A percentile compares a stretch with the other conserved stretches of the same genome.
Evolutionary conservation across 768 basidiomycete genomes (phyloP).

Genomic region (Pisolithus marmoratus): DNA sequence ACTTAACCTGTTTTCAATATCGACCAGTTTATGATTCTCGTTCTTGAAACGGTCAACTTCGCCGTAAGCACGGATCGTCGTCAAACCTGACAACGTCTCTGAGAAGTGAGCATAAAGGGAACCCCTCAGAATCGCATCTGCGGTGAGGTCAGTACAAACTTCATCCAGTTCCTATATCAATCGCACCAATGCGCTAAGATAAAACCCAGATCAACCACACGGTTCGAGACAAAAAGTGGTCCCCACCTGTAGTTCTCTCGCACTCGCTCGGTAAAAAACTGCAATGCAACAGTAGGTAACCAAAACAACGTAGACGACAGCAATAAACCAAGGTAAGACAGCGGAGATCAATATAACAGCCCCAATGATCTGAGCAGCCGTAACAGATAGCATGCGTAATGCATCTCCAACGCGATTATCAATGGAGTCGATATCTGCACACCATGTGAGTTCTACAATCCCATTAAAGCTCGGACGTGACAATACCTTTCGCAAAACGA

Average conservation of each 20-base stretch:
- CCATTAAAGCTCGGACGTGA: not conserved
- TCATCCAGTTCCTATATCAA: not conserved
- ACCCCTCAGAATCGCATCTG: conserved; percentile 81
- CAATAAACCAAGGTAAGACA: conserved; percentile 78
- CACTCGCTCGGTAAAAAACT: conserved; percentile 78
- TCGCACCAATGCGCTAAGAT: conserved; percentile 48
- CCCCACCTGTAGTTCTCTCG: conserved; percentile 76
- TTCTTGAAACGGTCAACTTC: conserved; percentile 68
- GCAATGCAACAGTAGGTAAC: conserved; percentile 66
- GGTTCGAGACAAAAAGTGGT: not conserved
- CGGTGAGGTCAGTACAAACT: not conserved
- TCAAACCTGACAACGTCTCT: conserved; percentile 80
- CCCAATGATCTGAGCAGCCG: conserved; percentile 60
- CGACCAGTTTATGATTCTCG: conserved; percentile 71
- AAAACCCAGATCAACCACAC: not conserved
- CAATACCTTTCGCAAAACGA: conserved; percentile 72
- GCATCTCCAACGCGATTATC: conserved; percentile 75
- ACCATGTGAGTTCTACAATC: too few relatives aligned
- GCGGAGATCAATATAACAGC: conserved; percentile 76
- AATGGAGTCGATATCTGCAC: conserved; percentile 65
- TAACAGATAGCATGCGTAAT: conserved; percentile 64
- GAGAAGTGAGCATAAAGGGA: conserved; percentile 90
- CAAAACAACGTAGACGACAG: conserved; percentile 58
- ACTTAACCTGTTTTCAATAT: conserved; percentile 73
- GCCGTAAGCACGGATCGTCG: conserved; percentile 85